Conservation (phyloP, 78 protist genomes). For the Protostelium mycophagum region DNA sequence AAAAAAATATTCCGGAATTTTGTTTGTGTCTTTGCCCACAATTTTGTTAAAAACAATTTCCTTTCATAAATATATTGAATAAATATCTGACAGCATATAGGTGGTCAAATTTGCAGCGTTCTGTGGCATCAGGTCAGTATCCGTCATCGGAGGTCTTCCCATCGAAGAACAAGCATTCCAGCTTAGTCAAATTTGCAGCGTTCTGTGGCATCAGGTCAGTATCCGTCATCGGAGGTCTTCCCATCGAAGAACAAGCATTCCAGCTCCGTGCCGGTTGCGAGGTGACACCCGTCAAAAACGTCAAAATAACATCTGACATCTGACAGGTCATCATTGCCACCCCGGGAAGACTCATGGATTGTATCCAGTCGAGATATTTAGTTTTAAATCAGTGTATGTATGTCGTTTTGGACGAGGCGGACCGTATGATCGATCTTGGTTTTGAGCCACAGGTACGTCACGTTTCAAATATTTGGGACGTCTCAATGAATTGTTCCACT, state of each 20-base stretch:
- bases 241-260: conserved; percentile 60
- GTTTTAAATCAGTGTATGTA: conserved; percentile 87
- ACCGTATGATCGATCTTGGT: conserved; percentile 83
- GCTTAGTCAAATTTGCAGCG: conserved; percentile 59
- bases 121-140: conserved; percentile 46
- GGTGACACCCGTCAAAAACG: neutral
- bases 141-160: conserved; percentile 83
- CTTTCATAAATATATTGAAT: too few relatives aligned
- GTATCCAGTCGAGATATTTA: conserved; percentile 72
- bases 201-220: conserved; percentile 48
- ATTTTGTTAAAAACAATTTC: too few relatives aligned
- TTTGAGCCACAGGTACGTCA: conserved; percentile 70
- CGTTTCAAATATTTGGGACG: too few relatives aligned
- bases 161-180: conserved; percentile 63
- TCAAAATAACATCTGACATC: neutral
- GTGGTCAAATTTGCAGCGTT: conserved; percentile 34
- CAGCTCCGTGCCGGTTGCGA: conserved; percentile 73
- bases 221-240: conserved; percentile 83
- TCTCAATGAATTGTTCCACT: too few relatives aligned
- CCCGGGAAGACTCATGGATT: conserved; percentile 87
- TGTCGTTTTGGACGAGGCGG: conserved; percentile 92
- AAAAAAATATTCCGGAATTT: too few relatives aligned
- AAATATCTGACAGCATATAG: too few relatives aligned
- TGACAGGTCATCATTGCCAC: conserved; percentile 77
- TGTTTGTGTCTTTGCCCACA: too few relatives aligned